phyloP scores from a whole-genome alignment of 257 asterid species.

The Capsicum rhomboideum region DNA sequence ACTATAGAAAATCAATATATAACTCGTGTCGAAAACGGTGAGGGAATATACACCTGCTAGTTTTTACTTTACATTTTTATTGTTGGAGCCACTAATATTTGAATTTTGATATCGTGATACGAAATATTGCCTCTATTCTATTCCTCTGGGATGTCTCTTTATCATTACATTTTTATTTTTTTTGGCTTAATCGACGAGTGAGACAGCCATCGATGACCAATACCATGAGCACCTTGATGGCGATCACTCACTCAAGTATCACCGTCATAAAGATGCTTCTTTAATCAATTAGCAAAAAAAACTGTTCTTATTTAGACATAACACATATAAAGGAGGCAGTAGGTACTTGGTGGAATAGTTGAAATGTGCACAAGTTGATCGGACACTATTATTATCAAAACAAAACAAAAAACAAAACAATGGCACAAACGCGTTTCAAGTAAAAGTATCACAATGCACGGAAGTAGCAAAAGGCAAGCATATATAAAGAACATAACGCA shows the following conservation, averaged over 20 bases:
- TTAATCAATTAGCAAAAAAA: background rate
- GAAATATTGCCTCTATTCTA: background rate
- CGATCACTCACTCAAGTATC: no score
- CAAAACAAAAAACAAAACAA: no score
- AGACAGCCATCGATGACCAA: background rate
- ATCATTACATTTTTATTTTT: background rate
- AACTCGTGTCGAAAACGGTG: no score
- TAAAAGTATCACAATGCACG: background rate
- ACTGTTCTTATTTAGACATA: background rate
- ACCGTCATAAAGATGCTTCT: background rate
- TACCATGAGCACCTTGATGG: no score
- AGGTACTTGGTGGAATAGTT: background rate
- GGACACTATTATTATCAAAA: background rate
- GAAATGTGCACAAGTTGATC: background rate
- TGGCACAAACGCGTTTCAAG: background rate
- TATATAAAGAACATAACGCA: background rate
- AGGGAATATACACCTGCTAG: background rate
- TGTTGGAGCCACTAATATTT: background rate
- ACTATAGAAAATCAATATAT: no score
- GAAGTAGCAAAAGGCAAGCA: background rate
- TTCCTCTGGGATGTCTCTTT: background rate
- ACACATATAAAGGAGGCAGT: background rate
- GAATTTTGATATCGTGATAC: background rate
- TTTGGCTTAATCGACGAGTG: background rate
- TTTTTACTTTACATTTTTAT: background rate